phyloP scores from a whole-genome alignment of 2,329 filamentous ascomycete species.

The Diaporthe batatas region DNA sequence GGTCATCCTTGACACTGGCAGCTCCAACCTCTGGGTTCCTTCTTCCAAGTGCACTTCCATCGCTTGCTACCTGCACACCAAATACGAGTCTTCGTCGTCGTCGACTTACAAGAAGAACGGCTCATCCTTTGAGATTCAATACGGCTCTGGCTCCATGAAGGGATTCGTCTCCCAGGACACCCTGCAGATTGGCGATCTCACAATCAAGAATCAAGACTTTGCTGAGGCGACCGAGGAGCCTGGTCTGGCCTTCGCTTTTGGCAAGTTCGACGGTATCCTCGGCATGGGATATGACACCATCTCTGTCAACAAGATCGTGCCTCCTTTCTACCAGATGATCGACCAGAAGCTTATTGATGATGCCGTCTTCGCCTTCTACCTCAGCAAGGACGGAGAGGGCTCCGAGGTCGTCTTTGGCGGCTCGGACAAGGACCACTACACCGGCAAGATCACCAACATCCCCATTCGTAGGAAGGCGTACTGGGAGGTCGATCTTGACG shows the following conservation, averaged over 20 bases:
- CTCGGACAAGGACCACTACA: conserved; percentile 83
- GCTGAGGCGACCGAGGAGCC: conserved; percentile 97
- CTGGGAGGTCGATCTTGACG: conserved; percentile 98
- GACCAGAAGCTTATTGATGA: conserved; percentile 91
- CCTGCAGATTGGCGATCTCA: conserved; percentile 88
- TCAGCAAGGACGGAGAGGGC: conserved; percentile 80
- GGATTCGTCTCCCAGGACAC: conserved; percentile 94
- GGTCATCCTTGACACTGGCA: conserved; percentile 97
- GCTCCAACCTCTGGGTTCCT: conserved; percentile 99
- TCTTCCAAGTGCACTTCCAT: conserved; percentile 92
- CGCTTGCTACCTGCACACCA: conserved; percentile 96
- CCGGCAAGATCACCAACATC: conserved; percentile 90
- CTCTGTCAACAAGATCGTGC: conserved; percentile 94
- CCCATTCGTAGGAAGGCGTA: conserved; percentile 98
- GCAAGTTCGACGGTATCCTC: conserved; percentile 95
- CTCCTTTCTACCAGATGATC: conserved; percentile 96
- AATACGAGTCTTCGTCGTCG: conserved; percentile 92
- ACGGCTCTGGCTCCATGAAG: conserved; percentile 93
- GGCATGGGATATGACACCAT: conserved; percentile 96
- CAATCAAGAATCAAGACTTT: conserved; percentile 91
- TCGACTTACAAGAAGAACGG: conserved; percentile 96
- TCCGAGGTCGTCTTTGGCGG: conserved; percentile 94
- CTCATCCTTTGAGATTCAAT: conserved; percentile 90
- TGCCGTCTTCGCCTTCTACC: conserved; percentile 96
- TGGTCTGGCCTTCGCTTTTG: conserved; percentile 96